Conservation (phyloP, 2,329 filamentous ascomycete genomes). For the Colletotrichum sp. region DNA sequence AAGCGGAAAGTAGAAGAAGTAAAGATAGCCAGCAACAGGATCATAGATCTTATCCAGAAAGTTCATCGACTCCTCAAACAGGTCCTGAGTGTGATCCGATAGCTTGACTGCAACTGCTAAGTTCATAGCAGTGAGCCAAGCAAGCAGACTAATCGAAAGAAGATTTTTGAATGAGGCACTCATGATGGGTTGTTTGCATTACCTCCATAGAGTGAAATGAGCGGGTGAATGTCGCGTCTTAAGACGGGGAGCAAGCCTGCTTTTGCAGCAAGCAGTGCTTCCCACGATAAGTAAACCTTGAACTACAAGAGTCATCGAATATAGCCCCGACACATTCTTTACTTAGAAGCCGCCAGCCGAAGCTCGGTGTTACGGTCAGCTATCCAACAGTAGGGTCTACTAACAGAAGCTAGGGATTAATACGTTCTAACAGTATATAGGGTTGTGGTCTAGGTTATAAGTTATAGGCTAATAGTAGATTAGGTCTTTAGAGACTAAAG, state of each 20-base stretch:
- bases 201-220: background rate
- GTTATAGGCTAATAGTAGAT: too few relatives aligned
- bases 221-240: background rate
- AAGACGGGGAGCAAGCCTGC: background rate
- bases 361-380: too few relatives aligned
- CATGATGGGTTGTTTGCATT: background rate
- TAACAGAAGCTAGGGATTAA: too few relatives aligned
- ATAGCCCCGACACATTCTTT: background rate
- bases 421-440: too few relatives aligned
- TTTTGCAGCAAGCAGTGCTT: background rate
- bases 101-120: background rate
- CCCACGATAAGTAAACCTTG: background rate
- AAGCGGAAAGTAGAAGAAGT: conserved; percentile 44
- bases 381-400: too few relatives aligned
- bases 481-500: too few relatives aligned
- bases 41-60: conserved; percentile 63
- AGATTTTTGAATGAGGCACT: background rate
- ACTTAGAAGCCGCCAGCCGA: background rate
- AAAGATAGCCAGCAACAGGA: conserved; percentile 53
- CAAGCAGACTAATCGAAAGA: background rate
- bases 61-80: conserved; percentile 55
- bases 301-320: background rate
- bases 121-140: background rate
- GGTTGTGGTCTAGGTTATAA: too few relatives aligned
- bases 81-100: conserved; percentile 32